Base-by-base conservation (phyloP, 2,329 filamentous ascomycete species). In the Akanthomyces dipterigenus region DNA sequence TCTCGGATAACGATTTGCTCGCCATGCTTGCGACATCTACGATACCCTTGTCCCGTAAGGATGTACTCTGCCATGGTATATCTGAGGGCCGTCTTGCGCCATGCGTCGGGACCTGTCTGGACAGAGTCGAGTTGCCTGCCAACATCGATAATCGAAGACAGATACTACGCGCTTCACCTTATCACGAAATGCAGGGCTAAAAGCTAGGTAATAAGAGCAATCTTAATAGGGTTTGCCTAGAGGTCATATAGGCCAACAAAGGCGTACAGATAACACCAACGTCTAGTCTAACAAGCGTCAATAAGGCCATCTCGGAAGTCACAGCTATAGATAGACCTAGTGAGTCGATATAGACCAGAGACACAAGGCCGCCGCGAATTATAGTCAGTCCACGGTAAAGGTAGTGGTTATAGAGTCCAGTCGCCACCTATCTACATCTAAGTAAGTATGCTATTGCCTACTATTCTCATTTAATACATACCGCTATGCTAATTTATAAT, bases 381-480 rank as follows among this genome's bases (percentile, higher is more conserved):
- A 73, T 73, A 8, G 67, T 68, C 16, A 68, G 61, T 16, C 65
- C 66, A 0, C 76, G 73, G 28, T 59, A 65, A 0, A 68, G 66
- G 28, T 70, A 56, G 14, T 70, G 67, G 53, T 68, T 67, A 43
- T 65, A 68, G 24, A 68, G 68, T 11, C 65, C 63, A 11, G 48
- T 63, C 3, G 63, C 36, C 0, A 66, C 18, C 67, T 68, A 28
- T 16, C 38, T 3, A 22, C 16, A n/a, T 34, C 28, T 3, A 31
- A n/a, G n/a, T 5, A n/a, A n/a, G n/a, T n/a, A n/a, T n/a, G n/a
- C n/a, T n/a, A n/a, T n/a, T n/a, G n/a, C n/a, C n/a, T n/a, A n/a
- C n/a, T n/a, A n/a, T n/a, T n/a, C n/a, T n/a, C n/a, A n/a, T n/a
- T n/a, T n/a, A n/a, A n/a, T 45, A 58, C 57, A 36, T 42, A 66